These are phyloP conservation scores for Cyclotella distinguenda DNA, from an alignment of 108 stramenopile species.

Conservation along the genomic window DNA sequence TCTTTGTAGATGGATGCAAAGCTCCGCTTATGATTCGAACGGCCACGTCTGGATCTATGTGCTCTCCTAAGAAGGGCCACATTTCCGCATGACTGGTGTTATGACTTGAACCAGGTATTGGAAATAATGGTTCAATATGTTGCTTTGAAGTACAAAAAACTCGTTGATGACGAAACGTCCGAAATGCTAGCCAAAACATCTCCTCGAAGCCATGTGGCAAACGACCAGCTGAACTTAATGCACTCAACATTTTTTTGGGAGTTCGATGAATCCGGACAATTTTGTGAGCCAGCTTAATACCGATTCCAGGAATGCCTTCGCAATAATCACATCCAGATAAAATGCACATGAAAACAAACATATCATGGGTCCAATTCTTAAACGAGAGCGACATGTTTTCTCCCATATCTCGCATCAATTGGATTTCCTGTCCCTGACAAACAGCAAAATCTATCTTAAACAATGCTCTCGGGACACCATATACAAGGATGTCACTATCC, in stretches of 20 bases:
- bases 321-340: slow-evolving; percentile 86
- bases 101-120: slow-evolving; percentile 33
- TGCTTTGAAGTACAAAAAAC: slow-evolving; percentile 60
- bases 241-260: slow-evolving; percentile 59
- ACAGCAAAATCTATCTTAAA: slow-evolving; percentile 73
- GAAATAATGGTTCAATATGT: slow-evolving; percentile 40
- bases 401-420: slow-evolving; percentile 50
- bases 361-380: slow-evolving; percentile 74
- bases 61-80: slow-evolving; percentile 48
- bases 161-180: slow-evolving; percentile 79
- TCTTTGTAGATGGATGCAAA: slow-evolving; percentile 46
- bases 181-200: slow-evolving; percentile 58
- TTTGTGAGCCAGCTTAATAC: slow-evolving; percentile 75
- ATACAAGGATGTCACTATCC: slow-evolving; percentile 72
- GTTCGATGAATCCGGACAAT: slow-evolving; percentile 61
- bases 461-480: slow-evolving; percentile 69
- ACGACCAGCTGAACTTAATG: slow-evolving; percentile 36
- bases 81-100: slow-evolving; percentile 9
- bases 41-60: slow-evolving; percentile 35
- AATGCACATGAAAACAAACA: slow-evolving; percentile 84
- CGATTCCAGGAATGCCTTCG: slow-evolving; percentile 62
- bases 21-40: slow-evolving; percentile 40
- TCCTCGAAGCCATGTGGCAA: slow-evolving; percentile 66
- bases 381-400: slow-evolving; percentile 52
- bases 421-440: slow-evolving; percentile 67